Evolutionary conservation across 441 rosid species (phyloP), one percentile per base, ranked within the genome.

Genomic region (Erysimum cheiri): DNA sequence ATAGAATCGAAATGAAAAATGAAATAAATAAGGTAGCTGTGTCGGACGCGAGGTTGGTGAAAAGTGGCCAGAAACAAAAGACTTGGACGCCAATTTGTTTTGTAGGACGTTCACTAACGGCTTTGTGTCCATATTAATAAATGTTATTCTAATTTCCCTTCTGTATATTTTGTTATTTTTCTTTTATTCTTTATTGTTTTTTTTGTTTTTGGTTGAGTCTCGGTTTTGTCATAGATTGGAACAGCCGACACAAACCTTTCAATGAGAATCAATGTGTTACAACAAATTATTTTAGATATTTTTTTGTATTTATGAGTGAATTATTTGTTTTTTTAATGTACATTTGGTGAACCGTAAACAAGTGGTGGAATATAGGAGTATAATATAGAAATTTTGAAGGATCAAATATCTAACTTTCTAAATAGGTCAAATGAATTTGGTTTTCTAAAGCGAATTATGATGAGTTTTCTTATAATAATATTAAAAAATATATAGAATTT

Each of bases 41-140:
- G 78, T 75, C 54, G 75, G 74, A 75, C 70, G 65, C 39, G 43
- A 63, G 46, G 78, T 75, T 75, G 78, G 78, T 75, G 78, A 69
- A 75, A 69, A n/a, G 60, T 64, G 47, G 78, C 78, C 78, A 69
- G 63, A 74, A 55, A 46, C 4, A 39, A 74, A 68, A 74, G 55
- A 39, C 71, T 69, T 69, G 56, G 71, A 69, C 74, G 55, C 65
- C 29, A 69, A 60, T 17, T 73, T 54, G 70, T 72, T 64, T 75
- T 46, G 59, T 75, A 48, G 44, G n/a, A 66, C 61, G 56, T 57
- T 57, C 46, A 5, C 29, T 37, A 46, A 67, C 78, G 70, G 62
- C 19, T 64, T 57, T 70, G 71, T 75, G 48, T 39, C 74, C 64
- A 74, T 62, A 63, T 48, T 46, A 46, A 68, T 74, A 28, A 60